These are phyloP conservation scores for Myxozyma mucilagina DNA, from an alignment of 805 yeast species.

Conservation along the genomic window DNA sequence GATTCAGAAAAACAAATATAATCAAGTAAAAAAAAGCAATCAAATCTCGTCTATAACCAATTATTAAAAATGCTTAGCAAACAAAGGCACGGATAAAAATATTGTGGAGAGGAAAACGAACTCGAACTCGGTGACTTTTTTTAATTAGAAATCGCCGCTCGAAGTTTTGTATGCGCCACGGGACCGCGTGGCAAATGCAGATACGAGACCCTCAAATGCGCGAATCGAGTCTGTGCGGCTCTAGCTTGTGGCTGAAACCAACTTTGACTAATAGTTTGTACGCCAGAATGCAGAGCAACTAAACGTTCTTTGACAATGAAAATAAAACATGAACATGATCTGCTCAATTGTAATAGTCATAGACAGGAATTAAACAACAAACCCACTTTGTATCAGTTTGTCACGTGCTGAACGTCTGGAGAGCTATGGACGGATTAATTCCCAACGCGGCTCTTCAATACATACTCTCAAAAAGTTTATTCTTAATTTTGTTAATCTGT, in stretches of 20 bases:
- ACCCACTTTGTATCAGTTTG: too few relatives aligned
- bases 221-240: not conserved
- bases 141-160: not conserved
- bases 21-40: not conserved
- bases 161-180: slow-evolving; percentile 6
- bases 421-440: too few relatives aligned
- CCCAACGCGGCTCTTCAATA: slow-evolving; percentile 1
- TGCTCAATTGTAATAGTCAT: not conserved
- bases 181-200: not conserved
- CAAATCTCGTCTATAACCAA: too few relatives aligned
- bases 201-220: not conserved
- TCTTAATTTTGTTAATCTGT: not conserved
- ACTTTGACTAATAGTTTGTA: slow-evolving; percentile 1
- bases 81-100: not conserved
- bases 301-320: not conserved
- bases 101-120: not conserved
- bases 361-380: too few relatives aligned
- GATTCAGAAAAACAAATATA: not conserved
- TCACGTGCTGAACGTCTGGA: too few relatives aligned
- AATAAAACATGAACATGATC: not conserved
- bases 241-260: not conserved
- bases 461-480: not conserved
- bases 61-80: not conserved
- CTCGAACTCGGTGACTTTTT: not conserved
- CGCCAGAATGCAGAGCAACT: not conserved